A percentile compares a stretch with the other conserved stretches of the same genome.
These are phyloP conservation scores for Insectozyma bohioensis DNA, from an alignment of 1,139 yeast species.

Conservation along the genomic window DNA sequence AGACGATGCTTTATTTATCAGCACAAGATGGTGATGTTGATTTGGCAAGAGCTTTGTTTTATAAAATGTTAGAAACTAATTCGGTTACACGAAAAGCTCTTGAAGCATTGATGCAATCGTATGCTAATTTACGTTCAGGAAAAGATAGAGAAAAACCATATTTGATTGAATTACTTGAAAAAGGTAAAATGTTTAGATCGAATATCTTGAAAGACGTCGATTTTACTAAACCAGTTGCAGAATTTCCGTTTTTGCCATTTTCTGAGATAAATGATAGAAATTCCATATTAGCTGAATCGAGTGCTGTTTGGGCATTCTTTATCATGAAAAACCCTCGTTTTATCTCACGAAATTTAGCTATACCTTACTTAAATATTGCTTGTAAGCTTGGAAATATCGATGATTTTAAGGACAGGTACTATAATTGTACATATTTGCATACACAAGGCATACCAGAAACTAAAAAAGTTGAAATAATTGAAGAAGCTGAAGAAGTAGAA, in stretches of 20 bases:
- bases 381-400: slow-evolving; percentile 43
- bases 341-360: slow-evolving; percentile 43
- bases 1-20: slow-evolving; percentile 70
- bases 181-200: slow-evolving; percentile 48
- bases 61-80: slow-evolving; percentile 47
- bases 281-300: slow-evolving; percentile 69
- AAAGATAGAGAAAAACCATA: slow-evolving; percentile 27
- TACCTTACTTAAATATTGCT: slow-evolving; percentile 56
- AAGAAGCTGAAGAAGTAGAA: slow-evolving; percentile 12
- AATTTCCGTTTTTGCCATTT: slow-evolving; percentile 71
- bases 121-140: slow-evolving; percentile 37
- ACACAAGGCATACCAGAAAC: slow-evolving; percentile 22
- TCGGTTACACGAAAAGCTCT: slow-evolving; percentile 44
- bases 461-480: slow-evolving; percentile 12
- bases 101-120: slow-evolving; percentile 56
- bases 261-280: slow-evolving; percentile 34
- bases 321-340: slow-evolving; percentile 40
- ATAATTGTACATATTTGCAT: slow-evolving; percentile 46
- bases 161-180: slow-evolving; percentile 38
- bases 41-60: slow-evolving; percentile 70
- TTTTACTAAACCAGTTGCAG: slow-evolving; percentile 23
- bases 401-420: slow-evolving; percentile 54
- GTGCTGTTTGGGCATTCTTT: slow-evolving; percentile 70
- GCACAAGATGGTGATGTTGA: slow-evolving; percentile 79
- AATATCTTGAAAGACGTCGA: slow-evolving; percentile 37